Evolutionary conservation across 2,329 filamentous ascomycete species (phyloP).

Genomic region (Clarireedia monteithiana): DNA sequence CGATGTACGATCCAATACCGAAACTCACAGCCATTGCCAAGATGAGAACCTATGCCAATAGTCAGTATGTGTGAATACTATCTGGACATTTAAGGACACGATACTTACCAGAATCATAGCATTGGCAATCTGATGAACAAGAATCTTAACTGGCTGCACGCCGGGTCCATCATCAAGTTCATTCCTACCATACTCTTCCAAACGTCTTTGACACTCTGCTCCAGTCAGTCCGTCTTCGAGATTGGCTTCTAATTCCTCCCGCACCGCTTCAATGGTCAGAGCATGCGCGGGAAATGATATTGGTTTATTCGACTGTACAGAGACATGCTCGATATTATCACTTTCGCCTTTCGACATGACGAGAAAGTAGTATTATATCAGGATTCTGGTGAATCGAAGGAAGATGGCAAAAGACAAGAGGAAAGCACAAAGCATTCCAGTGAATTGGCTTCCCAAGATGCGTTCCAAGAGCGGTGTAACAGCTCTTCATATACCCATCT

Average conservation of each 20-base stretch:
- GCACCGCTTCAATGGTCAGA: slow-evolving; percentile 44
- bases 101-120: slow-evolving; percentile 52
- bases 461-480: too few relatives aligned
- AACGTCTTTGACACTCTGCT: slow-evolving; percentile 44
- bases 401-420: too few relatives aligned
- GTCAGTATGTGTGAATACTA: slow-evolving; percentile 26
- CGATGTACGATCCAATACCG: slow-evolving; percentile 51
- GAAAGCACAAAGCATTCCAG: too few relatives aligned
- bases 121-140: slow-evolving; percentile 59
- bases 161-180: slow-evolving; percentile 53
- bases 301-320: slow-evolving; percentile 41
- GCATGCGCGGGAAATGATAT: slow-evolving; percentile 57
- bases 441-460: too few relatives aligned
- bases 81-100: not conserved
- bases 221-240: slow-evolving; percentile 48
- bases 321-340: slow-evolving; percentile 27
- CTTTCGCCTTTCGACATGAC: not conserved
- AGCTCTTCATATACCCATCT: too few relatives aligned
- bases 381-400: too few relatives aligned
- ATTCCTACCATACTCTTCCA: slow-evolving; percentile 52
- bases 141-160: slow-evolving; percentile 54
- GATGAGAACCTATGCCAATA: slow-evolving; percentile 38
- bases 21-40: slow-evolving; percentile 51
- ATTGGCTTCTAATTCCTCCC: slow-evolving; percentile 47
- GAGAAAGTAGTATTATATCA: not conserved